Evolutionary conservation across 108 stramenopile genomes (phyloP), one percentile per base, ranked within the genome.

Genomic region (Cyclotella cryptica): DNA sequence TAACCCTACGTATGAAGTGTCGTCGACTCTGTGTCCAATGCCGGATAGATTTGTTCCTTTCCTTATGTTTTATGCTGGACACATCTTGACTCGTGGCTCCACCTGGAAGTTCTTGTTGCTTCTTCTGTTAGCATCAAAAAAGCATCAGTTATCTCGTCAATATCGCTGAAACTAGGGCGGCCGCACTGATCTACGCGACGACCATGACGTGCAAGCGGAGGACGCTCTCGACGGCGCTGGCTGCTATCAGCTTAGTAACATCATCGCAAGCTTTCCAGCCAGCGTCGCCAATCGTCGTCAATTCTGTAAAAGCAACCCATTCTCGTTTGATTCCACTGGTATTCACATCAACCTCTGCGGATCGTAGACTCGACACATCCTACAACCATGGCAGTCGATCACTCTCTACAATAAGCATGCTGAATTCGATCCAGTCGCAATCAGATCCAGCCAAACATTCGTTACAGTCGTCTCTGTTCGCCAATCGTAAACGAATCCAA

Each of bases 181-280:
- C 35, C 4, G 6, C 35, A 45, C 64, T 12, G 18, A 12, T 8
- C 44, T 10, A 24, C 44, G 45, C 4, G n/a, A 17, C 28, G 3
- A 24, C 26, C 45, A 46, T 46, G 45, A 65, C 45, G 64, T 21
- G 12, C 45, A 45, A 45, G 21, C 22, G 22, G 64, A 65, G 1
- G 44, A 8, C 45, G 13, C 45, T 24, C 6, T 17, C 64, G 45
- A 17, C 43, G 45, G 17, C 35, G 35, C 13, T 65, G 9, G 64
- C 64, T 21, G 19, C 22, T 11, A 44, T 29, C 22, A 27, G 6
- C 2, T 27, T 65, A 7, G 18, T 27, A 45, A 22, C 64, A 65
- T 65, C 44, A 12, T 17, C 64, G 13, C 44, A 29, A 46, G 64
- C 64, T 12, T 65, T 65, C 45, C 64, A 65, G 21, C 24, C 45